Conservation (phyloP, 805 yeast species). For the Nakazawaea ishiwadae region DNA sequence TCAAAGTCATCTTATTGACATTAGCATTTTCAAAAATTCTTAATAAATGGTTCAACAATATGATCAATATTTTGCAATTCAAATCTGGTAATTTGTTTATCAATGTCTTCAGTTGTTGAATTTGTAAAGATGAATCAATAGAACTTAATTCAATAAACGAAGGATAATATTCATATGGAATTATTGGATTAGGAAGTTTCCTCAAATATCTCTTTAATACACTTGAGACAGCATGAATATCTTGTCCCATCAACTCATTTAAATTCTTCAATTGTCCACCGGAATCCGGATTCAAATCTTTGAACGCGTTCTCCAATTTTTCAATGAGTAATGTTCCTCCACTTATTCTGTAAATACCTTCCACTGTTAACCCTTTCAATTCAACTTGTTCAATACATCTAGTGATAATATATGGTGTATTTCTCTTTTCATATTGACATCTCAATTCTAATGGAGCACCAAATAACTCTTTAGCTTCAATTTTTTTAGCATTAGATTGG, state of each 20-base stretch:
- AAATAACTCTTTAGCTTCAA: constrained; percentile 24
- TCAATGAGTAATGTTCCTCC: constrained; percentile 73
- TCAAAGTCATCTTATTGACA: constrained; percentile 74
- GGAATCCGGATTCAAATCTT: constrained; percentile 19
- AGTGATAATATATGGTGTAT: constrained; percentile 67
- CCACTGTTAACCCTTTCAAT: constrained; percentile 64
- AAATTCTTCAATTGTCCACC: constrained; percentile 25
- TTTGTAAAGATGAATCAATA: constrained; percentile 17
- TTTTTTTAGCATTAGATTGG: constrained; percentile 16
- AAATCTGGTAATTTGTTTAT: constrained; percentile 58
- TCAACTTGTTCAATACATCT: constrained; percentile 78
- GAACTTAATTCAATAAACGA: constrained; percentile 54
- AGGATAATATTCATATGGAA: constrained; percentile 66
- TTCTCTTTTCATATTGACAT: constrained; percentile 53
- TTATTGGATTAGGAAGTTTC: constrained; percentile 78
- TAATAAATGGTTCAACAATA: constrained; percentile 60
- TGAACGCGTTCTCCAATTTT: constrained; percentile 29
- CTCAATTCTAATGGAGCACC: constrained; percentile 59
- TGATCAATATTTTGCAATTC: constrained; percentile 52
- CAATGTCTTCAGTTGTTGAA: constrained; percentile 41
- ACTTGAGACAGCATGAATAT: constrained; percentile 82
- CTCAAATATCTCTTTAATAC: constrained; percentile 85
- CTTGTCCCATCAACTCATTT: constrained; percentile 43
- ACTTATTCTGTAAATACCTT: constrained; percentile 88
- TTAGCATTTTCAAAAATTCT: constrained; percentile 48